Conservation (phyloP, 176 grass and related monocot species). For the Bonia amplexicaulis region DNA sequence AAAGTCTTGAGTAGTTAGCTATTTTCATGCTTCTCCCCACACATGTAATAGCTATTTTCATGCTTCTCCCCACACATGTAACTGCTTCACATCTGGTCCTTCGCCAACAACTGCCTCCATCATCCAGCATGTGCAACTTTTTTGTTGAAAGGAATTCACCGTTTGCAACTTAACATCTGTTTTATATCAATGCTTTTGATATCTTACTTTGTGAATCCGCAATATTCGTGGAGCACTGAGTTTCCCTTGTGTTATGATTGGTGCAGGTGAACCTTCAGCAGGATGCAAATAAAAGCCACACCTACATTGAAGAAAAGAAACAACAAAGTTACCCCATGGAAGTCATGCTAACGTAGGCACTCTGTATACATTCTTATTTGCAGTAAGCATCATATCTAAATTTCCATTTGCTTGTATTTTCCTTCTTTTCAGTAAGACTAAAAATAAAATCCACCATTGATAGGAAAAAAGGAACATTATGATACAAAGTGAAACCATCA, state of each 20-base stretch:
- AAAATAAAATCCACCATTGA: neutral
- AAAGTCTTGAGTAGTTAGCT: neutral
- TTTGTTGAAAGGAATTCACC: neutral
- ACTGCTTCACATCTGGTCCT: neutral
- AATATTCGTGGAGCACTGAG: slow-evolving; percentile 88
- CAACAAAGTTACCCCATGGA: neutral
- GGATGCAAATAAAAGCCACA: slow-evolving; percentile 94
- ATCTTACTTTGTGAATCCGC: slow-evolving; percentile 89
- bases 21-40: neutral
- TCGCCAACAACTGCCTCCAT: slow-evolving; percentile 3
- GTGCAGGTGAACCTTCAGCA: slow-evolving; percentile 76
- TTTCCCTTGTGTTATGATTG: slow-evolving; percentile 83
- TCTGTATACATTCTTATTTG: neutral
- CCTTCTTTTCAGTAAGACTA: neutral
- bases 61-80: neutral
- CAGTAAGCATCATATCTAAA: neutral
- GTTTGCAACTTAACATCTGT: neutral
- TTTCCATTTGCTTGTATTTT: neutral
- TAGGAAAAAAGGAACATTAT: neutral
- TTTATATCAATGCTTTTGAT: slow-evolving; percentile 8
- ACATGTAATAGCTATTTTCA: neutral
- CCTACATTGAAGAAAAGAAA: slow-evolving; percentile 45
- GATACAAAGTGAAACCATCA: neutral
- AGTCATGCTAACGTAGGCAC: neutral
- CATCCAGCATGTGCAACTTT: neutral